Base-by-base conservation (phyloP, 1,284 basidiomycete genomes). In the Fomitopsis pinicola region DNA sequence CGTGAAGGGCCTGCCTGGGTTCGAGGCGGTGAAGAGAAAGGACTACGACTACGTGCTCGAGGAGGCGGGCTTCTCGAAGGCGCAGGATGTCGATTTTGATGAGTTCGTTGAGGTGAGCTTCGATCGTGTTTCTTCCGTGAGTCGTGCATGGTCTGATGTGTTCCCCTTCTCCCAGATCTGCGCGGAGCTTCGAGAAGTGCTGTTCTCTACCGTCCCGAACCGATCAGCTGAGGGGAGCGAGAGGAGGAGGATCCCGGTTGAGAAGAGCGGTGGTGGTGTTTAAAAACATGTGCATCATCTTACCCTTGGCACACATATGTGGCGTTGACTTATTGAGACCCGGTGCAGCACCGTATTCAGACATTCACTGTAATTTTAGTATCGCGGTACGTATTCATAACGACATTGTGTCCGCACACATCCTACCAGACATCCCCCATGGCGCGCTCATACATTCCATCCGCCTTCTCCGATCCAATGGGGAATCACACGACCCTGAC, bases 231-330 rank as follows among this genome's bases (percentile, higher is more conserved):
- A 65, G 50, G 79, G 78, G 64, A 73, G 72, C 28, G 74, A 84
- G 66, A 78, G 88, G 61, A 75, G 76, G 63, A 80, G 82, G 64
- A 94, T 94, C 62, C 92, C 92, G 1, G 92, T 95, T 17, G 92
- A 94, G 77, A 88, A 91, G 80, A 90, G 88, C 63, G 92, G 92
- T 61, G 92, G 92, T 55, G 92, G 91, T 61, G 88, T 91, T 5
- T 92, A 76, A 82, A 35, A 58, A 0, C 52, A 22, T 28, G 22
- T 14, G 14, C 48, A 17, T 50, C 6, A 22, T 50, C 5, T n/a
- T 15, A 12, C 48, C 26, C 10, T 22, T 33, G 48, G 15, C 28
- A 50, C 48, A 33, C 26, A 15, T n/a, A 12, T 12, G 0, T 33
- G 26, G 45, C 26, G 1, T 28, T 50, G 22, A 48, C 26, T 30